These are phyloP conservation scores for Talaromyces thailandensis DNA, from an alignment of 495 filamentous ascomycete genomes.

Conservation along the genomic window DNA sequence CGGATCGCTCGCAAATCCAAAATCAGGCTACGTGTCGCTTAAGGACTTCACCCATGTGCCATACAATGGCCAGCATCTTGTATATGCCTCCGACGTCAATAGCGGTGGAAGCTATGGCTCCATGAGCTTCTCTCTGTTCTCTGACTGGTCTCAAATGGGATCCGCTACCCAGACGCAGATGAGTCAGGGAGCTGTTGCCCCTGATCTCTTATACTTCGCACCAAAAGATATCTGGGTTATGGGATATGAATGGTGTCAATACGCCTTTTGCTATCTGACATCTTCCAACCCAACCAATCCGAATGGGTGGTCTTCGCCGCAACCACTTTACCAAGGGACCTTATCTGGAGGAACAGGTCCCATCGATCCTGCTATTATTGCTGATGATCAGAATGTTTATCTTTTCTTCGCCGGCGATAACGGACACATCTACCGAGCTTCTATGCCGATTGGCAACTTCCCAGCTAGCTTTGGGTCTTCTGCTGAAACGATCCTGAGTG, in stretches of 20 bases:
- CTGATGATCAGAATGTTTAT: slow-evolving; percentile 48
- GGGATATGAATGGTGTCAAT: slow-evolving; percentile 51
- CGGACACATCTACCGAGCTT: slow-evolving; percentile 52
- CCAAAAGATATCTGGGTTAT: slow-evolving; percentile 54
- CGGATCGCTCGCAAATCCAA: slow-evolving; percentile 36
- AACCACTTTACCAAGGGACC: slow-evolving; percentile 46
- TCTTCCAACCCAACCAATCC: slow-evolving; percentile 46
- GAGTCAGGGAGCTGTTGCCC: slow-evolving; percentile 43
- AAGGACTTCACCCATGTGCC: slow-evolving; percentile 50
- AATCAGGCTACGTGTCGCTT: slow-evolving; percentile 41
- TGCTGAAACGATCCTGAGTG: slow-evolving; percentile 39
- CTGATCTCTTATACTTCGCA: slow-evolving; percentile 51
- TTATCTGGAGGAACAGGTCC: slow-evolving; percentile 22
- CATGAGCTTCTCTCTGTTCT: slow-evolving; percentile 48
- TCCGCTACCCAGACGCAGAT: slow-evolving; percentile 43
- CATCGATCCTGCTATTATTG: slow-evolving; percentile 55
- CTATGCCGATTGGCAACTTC: slow-evolving; percentile 51
- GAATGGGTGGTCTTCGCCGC: slow-evolving; percentile 43
- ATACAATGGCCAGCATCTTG: slow-evolving; percentile 46
- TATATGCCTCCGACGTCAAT: slow-evolving; percentile 40
- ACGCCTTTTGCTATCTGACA: slow-evolving; percentile 49
- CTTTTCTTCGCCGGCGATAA: slow-evolving; percentile 60
- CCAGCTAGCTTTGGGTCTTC: slow-evolving; percentile 46
- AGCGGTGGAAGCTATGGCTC: slow-evolving; percentile 36
- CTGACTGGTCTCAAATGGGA: slow-evolving; percentile 45